Conservation (phyloP, 495 filamentous ascomycete species). For the Amphirosellinia nigrospora region DNA sequence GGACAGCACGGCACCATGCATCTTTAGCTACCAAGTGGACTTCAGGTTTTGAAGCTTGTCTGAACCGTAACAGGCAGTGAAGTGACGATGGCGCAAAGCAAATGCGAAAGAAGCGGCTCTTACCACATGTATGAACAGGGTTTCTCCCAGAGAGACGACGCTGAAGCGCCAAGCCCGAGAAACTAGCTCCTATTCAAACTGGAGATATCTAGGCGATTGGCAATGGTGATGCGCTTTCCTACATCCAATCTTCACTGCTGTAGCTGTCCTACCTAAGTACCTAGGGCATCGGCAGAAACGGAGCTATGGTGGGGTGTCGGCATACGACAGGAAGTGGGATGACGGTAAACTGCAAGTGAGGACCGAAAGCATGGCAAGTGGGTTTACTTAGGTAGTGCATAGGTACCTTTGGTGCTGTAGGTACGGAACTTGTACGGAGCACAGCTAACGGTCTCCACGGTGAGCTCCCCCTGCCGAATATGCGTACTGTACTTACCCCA, state of each 20-base stretch:
- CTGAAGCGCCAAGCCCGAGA: neutral
- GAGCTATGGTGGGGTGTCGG: neutral
- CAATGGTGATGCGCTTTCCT: neutral
- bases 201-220: neutral
- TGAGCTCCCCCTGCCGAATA: neutral
- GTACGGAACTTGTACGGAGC: no score
- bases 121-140: neutral
- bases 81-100: neutral
- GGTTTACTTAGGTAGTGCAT: no score
- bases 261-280: no score
- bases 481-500: neutral
- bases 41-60: neutral
- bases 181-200: neutral
- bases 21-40: neutral
- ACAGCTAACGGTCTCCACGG: neutral
- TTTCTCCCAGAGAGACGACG: neutral
- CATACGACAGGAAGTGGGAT: neutral
- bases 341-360: constrained; percentile 5
- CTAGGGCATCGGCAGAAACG: constrained; percentile 3
- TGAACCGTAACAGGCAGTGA: neutral
- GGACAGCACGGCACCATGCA: neutral
- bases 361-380: neutral
- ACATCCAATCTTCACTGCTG: neutral
- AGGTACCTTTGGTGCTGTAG: neutral
- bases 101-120: neutral